phyloP scores from a whole-genome alignment of 345 rosid species.

The Brassica juncea region DNA sequence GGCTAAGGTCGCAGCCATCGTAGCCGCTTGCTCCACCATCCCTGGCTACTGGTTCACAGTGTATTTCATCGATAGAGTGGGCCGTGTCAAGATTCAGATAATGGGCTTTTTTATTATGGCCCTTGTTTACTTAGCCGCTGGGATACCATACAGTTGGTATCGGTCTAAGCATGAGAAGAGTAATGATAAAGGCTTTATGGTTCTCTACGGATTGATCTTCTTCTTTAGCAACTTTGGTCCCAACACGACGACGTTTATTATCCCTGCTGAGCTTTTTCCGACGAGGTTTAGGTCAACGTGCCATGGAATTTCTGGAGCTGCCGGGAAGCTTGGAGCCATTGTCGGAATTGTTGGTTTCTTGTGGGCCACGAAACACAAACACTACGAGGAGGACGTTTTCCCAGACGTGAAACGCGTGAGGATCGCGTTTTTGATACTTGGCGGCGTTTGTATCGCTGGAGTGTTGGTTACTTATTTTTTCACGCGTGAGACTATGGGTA shows the following conservation, averaged over 20 bases:
- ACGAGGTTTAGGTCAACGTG: constrained; percentile 83
- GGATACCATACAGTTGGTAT: constrained; percentile 44
- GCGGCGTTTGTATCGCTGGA: constrained; percentile 62
- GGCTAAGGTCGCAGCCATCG: constrained; percentile 49
- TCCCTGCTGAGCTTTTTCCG: constrained; percentile 83
- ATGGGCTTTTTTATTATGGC: constrained; percentile 70
- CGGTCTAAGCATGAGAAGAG: constrained; percentile 34
- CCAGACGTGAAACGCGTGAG: constrained; percentile 39
- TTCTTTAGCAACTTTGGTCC: constrained; percentile 90
- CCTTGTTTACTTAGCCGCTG: constrained; percentile 50
- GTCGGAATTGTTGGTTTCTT: constrained; percentile 62
- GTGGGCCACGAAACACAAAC: constrained; percentile 45
- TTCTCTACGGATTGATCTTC: constrained; percentile 56
- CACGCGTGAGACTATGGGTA: constrained; percentile 67
- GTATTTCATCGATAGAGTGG: constrained; percentile 61
- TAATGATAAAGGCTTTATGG: constrained; percentile 46
- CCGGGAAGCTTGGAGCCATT: constrained; percentile 74
- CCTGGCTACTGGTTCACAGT: constrained; percentile 78
- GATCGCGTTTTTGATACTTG: constrained; percentile 45
- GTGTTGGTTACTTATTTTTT: constrained; percentile 49
- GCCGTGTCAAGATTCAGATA: constrained; percentile 62
- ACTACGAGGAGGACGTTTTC: neutral
- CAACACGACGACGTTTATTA: constrained; percentile 74
- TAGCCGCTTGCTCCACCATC: constrained; percentile 58
- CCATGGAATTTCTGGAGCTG: constrained; percentile 74